A percentile compares a stretch with the other conserved stretches of the same genome.
Conservation (phyloP, 345 rosid species). For the Camelina hispida region DNA sequence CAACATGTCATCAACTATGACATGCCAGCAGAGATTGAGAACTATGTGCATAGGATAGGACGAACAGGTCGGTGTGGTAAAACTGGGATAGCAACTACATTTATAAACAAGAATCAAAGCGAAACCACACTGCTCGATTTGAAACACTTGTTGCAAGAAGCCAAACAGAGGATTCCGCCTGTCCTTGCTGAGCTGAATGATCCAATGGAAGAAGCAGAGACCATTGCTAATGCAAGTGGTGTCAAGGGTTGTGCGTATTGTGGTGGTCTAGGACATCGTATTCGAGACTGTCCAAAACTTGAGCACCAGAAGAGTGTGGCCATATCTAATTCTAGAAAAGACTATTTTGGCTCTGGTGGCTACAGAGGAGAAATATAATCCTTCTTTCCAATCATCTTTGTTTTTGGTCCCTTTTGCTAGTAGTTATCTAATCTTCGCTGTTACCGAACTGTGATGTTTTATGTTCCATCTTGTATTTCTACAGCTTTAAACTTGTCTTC, state of each 20-base stretch:
- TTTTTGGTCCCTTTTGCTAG: slow-evolving; percentile 1
- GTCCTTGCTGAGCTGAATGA: slow-evolving; percentile 84
- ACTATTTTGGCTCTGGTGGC: slow-evolving; percentile 91
- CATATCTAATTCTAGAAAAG: slow-evolving; percentile 80
- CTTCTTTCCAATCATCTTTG: background rate
- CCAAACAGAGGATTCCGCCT: slow-evolving; percentile 93
- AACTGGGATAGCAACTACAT: slow-evolving; percentile 93
- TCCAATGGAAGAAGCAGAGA: slow-evolving; percentile 89
- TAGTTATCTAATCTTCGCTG: slow-evolving; percentile 12
- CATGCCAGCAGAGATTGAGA: slow-evolving; percentile 96
- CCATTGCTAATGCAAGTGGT: slow-evolving; percentile 71
- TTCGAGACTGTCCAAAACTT: slow-evolving; percentile 83
- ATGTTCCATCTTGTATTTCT: background rate
- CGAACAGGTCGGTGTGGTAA: slow-evolving; percentile 93
- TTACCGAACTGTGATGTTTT: slow-evolving; percentile 8
- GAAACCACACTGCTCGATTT: slow-evolving; percentile 85
- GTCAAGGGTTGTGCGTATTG: slow-evolving; percentile 95
- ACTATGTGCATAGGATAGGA: slow-evolving; percentile 93
- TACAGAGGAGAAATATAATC: slow-evolving; percentile 77
- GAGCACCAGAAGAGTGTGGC: slow-evolving; percentile 89
- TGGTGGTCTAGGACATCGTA: slow-evolving; percentile 95
- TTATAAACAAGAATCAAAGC: slow-evolving; percentile 93
- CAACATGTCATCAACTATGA: slow-evolving; percentile 93
- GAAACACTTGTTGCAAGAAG: slow-evolving; percentile 91
- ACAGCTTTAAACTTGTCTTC: too few relatives aligned